A percentile compares a stretch with the other conserved stretches of the same genome.
phyloP scores from a whole-genome alignment of 2,329 filamentous ascomycete genomes.

The Clonostachys rosea region DNA sequence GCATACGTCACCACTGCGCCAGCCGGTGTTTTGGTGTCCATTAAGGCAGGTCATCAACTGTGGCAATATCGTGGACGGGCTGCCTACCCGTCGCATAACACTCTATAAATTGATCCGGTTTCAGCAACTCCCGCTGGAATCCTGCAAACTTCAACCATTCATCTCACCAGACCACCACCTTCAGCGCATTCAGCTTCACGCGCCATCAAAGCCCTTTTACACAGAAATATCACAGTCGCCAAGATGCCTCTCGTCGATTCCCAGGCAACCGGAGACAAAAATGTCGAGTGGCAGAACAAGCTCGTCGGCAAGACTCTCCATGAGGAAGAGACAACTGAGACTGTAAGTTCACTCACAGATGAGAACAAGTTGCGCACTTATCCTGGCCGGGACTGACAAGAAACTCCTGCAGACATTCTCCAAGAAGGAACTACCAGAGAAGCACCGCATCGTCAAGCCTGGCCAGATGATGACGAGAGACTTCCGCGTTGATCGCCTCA shows the following conservation, averaged over 20 bases:
- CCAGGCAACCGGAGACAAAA: conserved; percentile 44
- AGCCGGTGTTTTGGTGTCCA: too few relatives aligned
- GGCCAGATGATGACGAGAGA: conserved; percentile 56
- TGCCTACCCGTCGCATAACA: too few relatives aligned
- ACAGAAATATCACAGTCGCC: not conserved
- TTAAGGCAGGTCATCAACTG: too few relatives aligned
- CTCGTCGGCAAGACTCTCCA: conserved; percentile 59
- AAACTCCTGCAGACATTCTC: conserved; percentile 44
- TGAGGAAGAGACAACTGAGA: conserved; percentile 43
- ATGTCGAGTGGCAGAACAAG: conserved; percentile 56
- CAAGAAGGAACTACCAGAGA: conserved; percentile 53
- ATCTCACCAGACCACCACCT: too few relatives aligned
- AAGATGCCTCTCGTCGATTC: conserved; percentile 65
- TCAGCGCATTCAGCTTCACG: too few relatives aligned
- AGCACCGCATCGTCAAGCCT: conserved; percentile 51
- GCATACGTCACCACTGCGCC: too few relatives aligned
- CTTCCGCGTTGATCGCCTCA: conserved; percentile 47
- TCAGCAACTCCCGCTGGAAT: too few relatives aligned
- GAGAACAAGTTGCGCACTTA: not conserved
- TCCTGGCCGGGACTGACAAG: not conserved
- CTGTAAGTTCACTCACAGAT: conserved; percentile 29
- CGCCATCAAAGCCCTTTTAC: too few relatives aligned
- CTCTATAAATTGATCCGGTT: too few relatives aligned
- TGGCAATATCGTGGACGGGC: too few relatives aligned
- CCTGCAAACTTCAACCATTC: too few relatives aligned